A percentile compares a stretch with the other conserved stretches of the same genome.
Conservation (phyloP, 768 basidiomycete species). For the Boletus rubroflammeus region DNA sequence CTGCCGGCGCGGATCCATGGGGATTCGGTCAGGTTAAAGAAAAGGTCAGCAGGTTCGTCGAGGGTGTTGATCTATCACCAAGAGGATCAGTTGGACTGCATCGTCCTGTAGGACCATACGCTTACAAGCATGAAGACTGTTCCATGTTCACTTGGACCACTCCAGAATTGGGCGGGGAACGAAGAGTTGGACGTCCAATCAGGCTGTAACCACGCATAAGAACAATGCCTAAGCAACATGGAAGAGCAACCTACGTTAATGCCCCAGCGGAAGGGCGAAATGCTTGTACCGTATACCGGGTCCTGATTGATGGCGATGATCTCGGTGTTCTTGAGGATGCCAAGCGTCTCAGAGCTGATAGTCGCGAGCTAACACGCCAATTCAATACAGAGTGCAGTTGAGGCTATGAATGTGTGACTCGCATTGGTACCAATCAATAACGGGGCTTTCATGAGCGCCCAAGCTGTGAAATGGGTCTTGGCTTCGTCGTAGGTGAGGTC, state of each 20-base stretch:
- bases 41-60: conserved; percentile 49
- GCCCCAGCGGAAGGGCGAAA: conserved; percentile 69
- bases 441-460: conserved; percentile 67
- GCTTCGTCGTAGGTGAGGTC: conserved; percentile 58
- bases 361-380: conserved; percentile 41
- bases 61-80: conserved; percentile 51
- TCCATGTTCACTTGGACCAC: conserved; percentile 58
- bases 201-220: conserved; percentile 21
- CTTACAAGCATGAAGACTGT: conserved; percentile 64
- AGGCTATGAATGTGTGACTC: conserved; percentile 15
- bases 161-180: conserved; percentile 66
- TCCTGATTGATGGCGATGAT: conserved; percentile 69
- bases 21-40: conserved; percentile 62
- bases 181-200: conserved; percentile 37
- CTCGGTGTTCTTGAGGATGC: conserved; percentile 57
- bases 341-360: conserved; percentile 47
- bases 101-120: not conserved
- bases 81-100: not conserved
- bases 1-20: conserved; percentile 67
- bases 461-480: conserved; percentile 67
- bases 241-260: conserved; percentile 44
- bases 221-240: not conserved
- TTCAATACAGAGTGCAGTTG: not conserved
- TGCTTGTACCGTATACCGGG: conserved; percentile 53
- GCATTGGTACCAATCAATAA: conserved; percentile 61